Percentiles rank a stretch among this genome's conserved stretches.
These are phyloP conservation scores for Microcyclosporella mali DNA, from an alignment of 2,329 filamentous ascomycete species.

Conservation along the genomic window DNA sequence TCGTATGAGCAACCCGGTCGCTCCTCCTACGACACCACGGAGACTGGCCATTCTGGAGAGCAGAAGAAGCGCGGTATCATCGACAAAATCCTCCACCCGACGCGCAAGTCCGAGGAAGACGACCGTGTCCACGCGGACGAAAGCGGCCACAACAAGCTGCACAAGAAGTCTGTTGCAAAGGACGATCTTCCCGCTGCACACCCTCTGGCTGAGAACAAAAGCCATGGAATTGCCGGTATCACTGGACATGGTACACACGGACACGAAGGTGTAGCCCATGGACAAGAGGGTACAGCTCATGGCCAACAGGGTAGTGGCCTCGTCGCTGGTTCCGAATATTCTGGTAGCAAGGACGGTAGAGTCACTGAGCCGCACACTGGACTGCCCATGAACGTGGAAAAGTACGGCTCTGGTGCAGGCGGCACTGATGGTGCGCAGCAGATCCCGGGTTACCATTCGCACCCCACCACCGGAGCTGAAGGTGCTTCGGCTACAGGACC, in stretches of 20 bases:
- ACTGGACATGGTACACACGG: no score
- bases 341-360: slow-evolving; percentile 11
- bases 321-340: no score
- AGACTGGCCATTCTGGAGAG: not conserved
- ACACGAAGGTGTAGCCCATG: no score
- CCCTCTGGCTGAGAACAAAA: not conserved
- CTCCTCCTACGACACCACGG: not conserved
- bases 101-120: slow-evolving; percentile 5
- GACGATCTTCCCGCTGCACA: not conserved
- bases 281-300: no score
- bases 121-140: not conserved
- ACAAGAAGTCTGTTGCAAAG: slow-evolving; percentile 5
- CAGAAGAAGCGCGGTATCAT: slow-evolving; percentile 30
- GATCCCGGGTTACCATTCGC: slow-evolving; percentile 25
- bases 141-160: slow-evolving; percentile 5
- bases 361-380: slow-evolving; percentile 37
- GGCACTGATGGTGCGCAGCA: slow-evolving; percentile 33
- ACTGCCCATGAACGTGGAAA: slow-evolving; percentile 36
- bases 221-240: no score
- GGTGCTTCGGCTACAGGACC: slow-evolving; percentile 4
- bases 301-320: slow-evolving; percentile 2
- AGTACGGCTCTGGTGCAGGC: slow-evolving; percentile 35
- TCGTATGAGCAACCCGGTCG: not conserved
- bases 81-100: slow-evolving; percentile 25
- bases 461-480: not conserved